Conservation (phyloP, 495 filamentous ascomycete species). For the Penicillium diatomitis region DNA sequence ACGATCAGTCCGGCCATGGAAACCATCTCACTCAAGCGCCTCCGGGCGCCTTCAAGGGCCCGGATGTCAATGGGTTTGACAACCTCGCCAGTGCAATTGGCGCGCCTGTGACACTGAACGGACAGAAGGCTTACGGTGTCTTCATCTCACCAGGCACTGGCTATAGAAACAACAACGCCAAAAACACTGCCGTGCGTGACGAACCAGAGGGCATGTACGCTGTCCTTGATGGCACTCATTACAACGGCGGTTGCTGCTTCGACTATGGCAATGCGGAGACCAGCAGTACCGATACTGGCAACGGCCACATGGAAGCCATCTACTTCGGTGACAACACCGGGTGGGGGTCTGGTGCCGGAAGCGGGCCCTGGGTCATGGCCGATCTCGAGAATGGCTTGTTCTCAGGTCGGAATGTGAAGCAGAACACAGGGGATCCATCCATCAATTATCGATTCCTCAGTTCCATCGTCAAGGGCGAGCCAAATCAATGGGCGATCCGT, state of each 20-base stretch:
- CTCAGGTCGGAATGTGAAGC: conserved; percentile 31
- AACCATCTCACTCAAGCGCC: conserved; percentile 52
- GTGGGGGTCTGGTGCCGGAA: conserved; percentile 45
- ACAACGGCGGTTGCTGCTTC: conserved; percentile 50
- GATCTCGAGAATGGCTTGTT: conserved; percentile 53
- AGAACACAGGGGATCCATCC: conserved; percentile 39
- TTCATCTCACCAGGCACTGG: conserved; percentile 47
- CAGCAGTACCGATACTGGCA: conserved; percentile 43
- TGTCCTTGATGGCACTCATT: conserved; percentile 51
- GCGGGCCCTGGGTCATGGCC: conserved; percentile 52
- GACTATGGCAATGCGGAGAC: conserved; percentile 55
- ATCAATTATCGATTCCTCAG: conserved; percentile 44
- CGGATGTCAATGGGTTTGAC: conserved; percentile 45
- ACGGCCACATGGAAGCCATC: conserved; percentile 54
- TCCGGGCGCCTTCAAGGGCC: conserved; percentile 42
- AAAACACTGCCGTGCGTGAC: conserved; percentile 43
- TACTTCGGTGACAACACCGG: conserved; percentile 42
- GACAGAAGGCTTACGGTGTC: conserved; percentile 50
- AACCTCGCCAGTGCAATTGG: conserved; percentile 45
- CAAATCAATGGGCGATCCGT: conserved; percentile 45
- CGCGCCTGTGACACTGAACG: conserved; percentile 49
- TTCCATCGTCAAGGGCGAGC: conserved; percentile 41
- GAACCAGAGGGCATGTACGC: conserved; percentile 49
- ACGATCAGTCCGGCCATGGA: conserved; percentile 49
- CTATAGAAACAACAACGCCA: conserved; percentile 44